These are phyloP conservation scores for Harringtonia lauricola DNA, from an alignment of 2,329 filamentous ascomycete species.

Conservation along the genomic window DNA sequence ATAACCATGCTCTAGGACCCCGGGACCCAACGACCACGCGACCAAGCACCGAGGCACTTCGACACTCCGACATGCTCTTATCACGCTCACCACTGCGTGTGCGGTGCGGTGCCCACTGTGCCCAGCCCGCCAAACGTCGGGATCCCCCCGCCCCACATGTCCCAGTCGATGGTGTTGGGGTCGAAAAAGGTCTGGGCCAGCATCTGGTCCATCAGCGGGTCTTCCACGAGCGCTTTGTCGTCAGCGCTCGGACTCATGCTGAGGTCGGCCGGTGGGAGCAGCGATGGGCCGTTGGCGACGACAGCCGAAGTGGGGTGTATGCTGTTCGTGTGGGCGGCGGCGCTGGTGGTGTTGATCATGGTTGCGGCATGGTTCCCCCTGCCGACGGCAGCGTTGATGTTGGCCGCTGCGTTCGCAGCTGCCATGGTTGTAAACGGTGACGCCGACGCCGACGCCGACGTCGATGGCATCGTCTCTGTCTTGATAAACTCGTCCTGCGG, in stretches of 20 bases:
- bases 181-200: constrained; percentile 31
- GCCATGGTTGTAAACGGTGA: neutral
- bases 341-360: too few species aligned
- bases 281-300: neutral
- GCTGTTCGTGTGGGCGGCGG: too few species aligned
- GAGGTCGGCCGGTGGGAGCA: too few species aligned
- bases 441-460: neutral
- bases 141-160: constrained; percentile 26
- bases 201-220: constrained; percentile 29
- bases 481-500: constrained; percentile 17
- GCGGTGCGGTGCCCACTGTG: neutral
- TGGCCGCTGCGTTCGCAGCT: too few species aligned
- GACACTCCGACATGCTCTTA: too few species aligned
- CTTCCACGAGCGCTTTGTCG: constrained; percentile 5
- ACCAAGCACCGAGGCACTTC: too few species aligned
- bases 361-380: neutral
- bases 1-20: too few species aligned
- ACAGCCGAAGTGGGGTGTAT: neutral
- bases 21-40: too few species aligned
- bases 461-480: neutral
- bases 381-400: neutral
- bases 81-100: constrained; percentile 14
- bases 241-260: too few species aligned
- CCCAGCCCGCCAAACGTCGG: constrained; percentile 13
- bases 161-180: constrained; percentile 31